Evolutionary conservation across 805 yeast species (phyloP), one percentile per base, ranked within the genome.

Genomic region (Komagataella populi): DNA sequence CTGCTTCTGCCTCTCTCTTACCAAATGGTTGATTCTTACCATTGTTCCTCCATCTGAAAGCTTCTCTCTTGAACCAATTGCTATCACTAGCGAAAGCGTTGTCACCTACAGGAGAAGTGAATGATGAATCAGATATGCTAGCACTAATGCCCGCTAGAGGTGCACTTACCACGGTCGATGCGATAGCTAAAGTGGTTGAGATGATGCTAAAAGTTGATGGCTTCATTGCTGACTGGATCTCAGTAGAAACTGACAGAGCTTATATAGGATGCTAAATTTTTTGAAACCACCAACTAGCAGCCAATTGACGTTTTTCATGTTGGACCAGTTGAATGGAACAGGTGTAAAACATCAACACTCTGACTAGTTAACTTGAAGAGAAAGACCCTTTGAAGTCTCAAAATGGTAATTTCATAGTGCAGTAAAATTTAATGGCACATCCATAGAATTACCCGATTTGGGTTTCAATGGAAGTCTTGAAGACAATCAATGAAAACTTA

Each of bases 331-430:
- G 39, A 30, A 10, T 10, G 39, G 12, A 14, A 30, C 39, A 30
- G 39, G 8, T 30, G 39, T 14, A 8, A 30, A 14, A 30, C 14
- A 6, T 8, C 4, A 4, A 30, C 39, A 30, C 39, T 14, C 12
- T 10, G 14, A 30, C 14, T 8, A 8, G 14, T 10, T 30, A 10
- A 12, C 5, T 30, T 8, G 39, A 30, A 30, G 14, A 8, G 39
- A 30, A 30, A 30, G 10, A 30, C 14, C 60, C 63, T 59, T 60
- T 59, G 55, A 53, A 30, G 47, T 47, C 58, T 61, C 18, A 55
- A 60, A 50, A 44, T 47, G 63, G 63, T 51, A 59, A 54, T 49
- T 49, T 48, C 48, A 36, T 17, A 23, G 18, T 20, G 48, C 48
- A 17, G 12, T n/a, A 10, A 17, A 20, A 44, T 20, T 10, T 44